Percentiles rank a stretch among this genome's conserved stretches.
Conservation (phyloP, 495 filamentous ascomycete genomes). For the Annulohypoxylon stygium region DNA sequence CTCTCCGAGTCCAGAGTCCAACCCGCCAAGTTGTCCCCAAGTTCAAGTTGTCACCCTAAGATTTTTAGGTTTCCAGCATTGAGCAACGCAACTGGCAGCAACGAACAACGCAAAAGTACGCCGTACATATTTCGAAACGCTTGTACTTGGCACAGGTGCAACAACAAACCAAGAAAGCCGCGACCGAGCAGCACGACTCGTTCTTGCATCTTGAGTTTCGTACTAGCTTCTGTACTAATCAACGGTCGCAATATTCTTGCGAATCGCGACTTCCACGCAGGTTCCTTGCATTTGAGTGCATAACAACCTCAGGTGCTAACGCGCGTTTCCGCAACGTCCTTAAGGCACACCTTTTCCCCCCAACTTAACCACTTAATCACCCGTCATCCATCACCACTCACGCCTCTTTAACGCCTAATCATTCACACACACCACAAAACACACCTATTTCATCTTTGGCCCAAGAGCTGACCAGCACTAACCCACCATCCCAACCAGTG, state of each 20-base stretch:
- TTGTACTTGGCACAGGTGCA: constrained; percentile 17
- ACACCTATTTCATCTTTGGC: constrained; percentile 26
- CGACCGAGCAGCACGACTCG: constrained; percentile 17
- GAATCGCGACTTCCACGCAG: constrained; percentile 8
- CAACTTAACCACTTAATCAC: neutral
- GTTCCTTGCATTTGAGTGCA: constrained; percentile 43
- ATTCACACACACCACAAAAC: constrained; percentile 7
- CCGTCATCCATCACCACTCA: neutral
- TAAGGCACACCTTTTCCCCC: constrained; percentile 17
- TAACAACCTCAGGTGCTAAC: constrained; percentile 43
- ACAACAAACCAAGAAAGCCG: constrained; percentile 31
- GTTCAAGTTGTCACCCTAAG: neutral
- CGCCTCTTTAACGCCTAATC: constrained; percentile 25
- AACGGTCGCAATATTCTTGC: neutral
- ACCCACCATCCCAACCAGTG: constrained; percentile 11
- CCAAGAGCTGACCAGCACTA: constrained; percentile 40
- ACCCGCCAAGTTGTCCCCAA: neutral
- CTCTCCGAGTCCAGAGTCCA: constrained; percentile 14
- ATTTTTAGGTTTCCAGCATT: constrained; percentile 6
- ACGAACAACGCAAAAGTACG: neutral
- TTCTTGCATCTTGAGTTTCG: neutral
- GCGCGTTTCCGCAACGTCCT: constrained; percentile 39
- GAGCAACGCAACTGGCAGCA: neutral
- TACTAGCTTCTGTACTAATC: neutral
- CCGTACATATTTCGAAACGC: constrained; percentile 10